Evolutionary conservation across 352 stramenopile species (phyloP), one percentile per base, ranked within the genome.

Genomic region (Globisporangium emineosum): DNA sequence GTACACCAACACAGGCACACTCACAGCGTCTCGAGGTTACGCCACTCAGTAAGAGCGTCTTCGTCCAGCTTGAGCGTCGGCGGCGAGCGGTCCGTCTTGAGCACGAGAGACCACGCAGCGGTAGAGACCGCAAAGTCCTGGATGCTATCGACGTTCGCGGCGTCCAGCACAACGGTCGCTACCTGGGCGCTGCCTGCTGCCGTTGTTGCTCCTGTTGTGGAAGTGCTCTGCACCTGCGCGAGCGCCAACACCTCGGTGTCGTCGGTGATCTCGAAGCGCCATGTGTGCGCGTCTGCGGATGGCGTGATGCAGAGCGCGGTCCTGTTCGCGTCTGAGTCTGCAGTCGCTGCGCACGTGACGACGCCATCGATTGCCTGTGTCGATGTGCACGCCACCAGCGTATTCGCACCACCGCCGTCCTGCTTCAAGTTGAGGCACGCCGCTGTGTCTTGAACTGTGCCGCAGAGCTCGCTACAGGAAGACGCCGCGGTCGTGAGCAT

Each of bases 11-110:
- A 56, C 23, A n/a, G 0, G 27, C 33, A 52, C 15, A 66, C 62
- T 27, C 37, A 68, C 62, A 68, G 55, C 35, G 55, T 49, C 33
- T 68, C 62, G 55, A 68, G 32, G 27, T n/a, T 30, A 23, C 25
- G 37, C 62, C 62, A 68, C 10, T 51, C 32, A 3, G 30, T 25
- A n/a, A 68, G 0, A 27, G 47, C 23, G 12, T 29, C 50, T 12
- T 45, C 30, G 29, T 62, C 55, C 10, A 68, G 32, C 13, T 42
- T 53, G 23, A 68, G 60, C 27, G 51, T 45, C 40, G 52, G 51
- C 9, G 51, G 60, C 29, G 21, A 42, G 12, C 27, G 13, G 12
- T 63, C 47, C 15, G 47, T 51, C 37, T 49, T 40, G 33, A 68
- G 27, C 29, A 27, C 27, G n/a, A 68, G 55, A 47, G 37, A 59